Conservation (phyloP, 1,139 yeast species). For the Taphrina wiesneri region DNA sequence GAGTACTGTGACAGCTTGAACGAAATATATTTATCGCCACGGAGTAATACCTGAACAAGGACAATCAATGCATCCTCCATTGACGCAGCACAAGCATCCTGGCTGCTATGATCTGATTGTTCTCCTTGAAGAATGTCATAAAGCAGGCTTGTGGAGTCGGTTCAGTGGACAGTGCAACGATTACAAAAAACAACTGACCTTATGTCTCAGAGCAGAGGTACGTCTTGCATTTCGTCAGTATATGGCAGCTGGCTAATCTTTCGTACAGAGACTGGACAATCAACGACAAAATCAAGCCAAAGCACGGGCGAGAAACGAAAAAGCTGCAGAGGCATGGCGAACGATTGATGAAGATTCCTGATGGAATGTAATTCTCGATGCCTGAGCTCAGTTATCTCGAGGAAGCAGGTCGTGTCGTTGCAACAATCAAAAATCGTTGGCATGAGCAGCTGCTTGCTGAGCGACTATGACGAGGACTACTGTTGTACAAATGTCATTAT, state of each 20-base stretch:
- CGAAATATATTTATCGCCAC: not conserved
- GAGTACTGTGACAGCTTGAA: not conserved
- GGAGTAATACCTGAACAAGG: not conserved
- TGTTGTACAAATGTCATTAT: too few species aligned
- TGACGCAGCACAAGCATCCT: constrained; percentile 30
- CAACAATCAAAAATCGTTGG: too few species aligned
- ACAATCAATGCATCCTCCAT: constrained; percentile 33
- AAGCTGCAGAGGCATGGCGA: constrained; percentile 23
- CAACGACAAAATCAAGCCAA: constrained; percentile 28
- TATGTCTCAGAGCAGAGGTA: constrained; percentile 33
- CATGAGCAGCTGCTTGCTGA: too few species aligned
- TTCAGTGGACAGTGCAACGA: constrained; percentile 32
- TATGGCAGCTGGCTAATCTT: too few species aligned
- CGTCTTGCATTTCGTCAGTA: not conserved
- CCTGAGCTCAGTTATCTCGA: not conserved
- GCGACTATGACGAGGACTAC: too few species aligned
- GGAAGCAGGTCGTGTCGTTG: too few species aligned
- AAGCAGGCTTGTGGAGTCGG: constrained; percentile 13
- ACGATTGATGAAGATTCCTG: constrained; percentile 18
- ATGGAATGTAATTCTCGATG: not conserved
- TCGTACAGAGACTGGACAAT: constrained; percentile 21
- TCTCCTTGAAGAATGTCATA: constrained; percentile 32
- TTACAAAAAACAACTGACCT: constrained; percentile 22
- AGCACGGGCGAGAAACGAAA: constrained; percentile 19
- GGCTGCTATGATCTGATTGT: constrained; percentile 33